Evolutionary conservation across 2,329 filamentous ascomycete genomes (phyloP).

Genomic region (Neofusicoccum laricinum): DNA sequence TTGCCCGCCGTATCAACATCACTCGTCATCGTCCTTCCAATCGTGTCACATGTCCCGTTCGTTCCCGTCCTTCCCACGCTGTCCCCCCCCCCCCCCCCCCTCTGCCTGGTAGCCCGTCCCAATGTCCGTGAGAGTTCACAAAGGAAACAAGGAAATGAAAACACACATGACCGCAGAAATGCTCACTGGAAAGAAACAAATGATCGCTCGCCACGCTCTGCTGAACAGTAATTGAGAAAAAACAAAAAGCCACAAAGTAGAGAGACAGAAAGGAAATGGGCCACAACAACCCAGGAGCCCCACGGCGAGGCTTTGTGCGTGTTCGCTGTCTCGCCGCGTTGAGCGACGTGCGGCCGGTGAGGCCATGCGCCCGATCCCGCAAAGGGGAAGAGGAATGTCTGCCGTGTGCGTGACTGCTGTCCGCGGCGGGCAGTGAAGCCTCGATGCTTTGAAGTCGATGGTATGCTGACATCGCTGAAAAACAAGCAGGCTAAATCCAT

Average conservation of each 20-base stretch:
- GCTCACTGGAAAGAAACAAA: constrained; percentile 20
- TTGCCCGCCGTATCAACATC: constrained; percentile 17
- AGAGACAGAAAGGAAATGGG: constrained; percentile 22
- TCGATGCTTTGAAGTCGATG: constrained; percentile 7
- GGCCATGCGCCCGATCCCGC: constrained; percentile 5
- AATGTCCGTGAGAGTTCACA: constrained; percentile 4
- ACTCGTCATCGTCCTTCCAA: constrained; percentile 14
- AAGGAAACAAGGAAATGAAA: constrained; percentile 19
- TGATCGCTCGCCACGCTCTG: constrained; percentile 36
- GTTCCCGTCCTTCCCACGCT: constrained; percentile 9
- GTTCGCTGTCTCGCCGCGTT: not conserved
- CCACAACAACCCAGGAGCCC: constrained; percentile 18
- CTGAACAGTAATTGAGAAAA: too few species aligned
- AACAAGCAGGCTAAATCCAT: constrained; percentile 11
- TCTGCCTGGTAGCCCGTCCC: constrained; percentile 2
- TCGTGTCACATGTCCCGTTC: constrained; percentile 17
- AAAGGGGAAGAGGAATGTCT: not conserved
- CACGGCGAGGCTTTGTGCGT: not conserved
- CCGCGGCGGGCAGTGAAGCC: not conserved
- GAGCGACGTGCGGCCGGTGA: not conserved
- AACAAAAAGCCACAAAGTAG: constrained; percentile 23
- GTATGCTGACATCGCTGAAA: not conserved
- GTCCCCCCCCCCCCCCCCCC: not conserved
- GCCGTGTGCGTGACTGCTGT: constrained; percentile 4
- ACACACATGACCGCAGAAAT: constrained; percentile 19